Conservation (phyloP, 2,329 filamentous ascomycete genomes). For the Gremmenia infestans region DNA sequence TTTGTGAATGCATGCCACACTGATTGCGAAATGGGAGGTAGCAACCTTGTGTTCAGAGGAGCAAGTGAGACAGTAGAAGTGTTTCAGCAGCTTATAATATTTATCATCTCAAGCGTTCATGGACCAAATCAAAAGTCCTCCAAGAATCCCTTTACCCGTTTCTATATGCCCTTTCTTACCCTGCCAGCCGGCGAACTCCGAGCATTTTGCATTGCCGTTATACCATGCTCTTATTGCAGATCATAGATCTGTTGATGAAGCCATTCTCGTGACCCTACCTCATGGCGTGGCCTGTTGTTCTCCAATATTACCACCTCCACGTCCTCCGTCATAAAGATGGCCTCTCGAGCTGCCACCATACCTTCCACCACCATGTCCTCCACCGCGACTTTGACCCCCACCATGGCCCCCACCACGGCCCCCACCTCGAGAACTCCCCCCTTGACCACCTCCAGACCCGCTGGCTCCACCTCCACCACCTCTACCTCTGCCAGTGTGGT, state of each 20-base stretch:
- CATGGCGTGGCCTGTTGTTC: too few relatives aligned
- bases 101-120: too few relatives aligned
- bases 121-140: too few relatives aligned
- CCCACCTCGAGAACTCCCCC: neutral
- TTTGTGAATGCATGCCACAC: too few relatives aligned
- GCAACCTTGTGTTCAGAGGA: too few relatives aligned
- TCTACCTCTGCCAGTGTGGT: conserved; percentile 11
- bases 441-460: conserved; percentile 3
- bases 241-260: neutral
- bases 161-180: neutral
- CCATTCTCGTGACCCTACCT: neutral
- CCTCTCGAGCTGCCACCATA: conserved; percentile 15
- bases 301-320: neutral
- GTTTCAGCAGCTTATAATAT: too few relatives aligned
- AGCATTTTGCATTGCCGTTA: neutral
- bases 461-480: neutral
- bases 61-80: too few relatives aligned
- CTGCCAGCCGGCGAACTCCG: neutral
- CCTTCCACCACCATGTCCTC: neutral
- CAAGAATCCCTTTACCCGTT: neutral
- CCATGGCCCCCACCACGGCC: too few relatives aligned
- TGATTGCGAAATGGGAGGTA: too few relatives aligned
- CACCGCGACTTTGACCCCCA: neutral
- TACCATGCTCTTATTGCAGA: neutral
- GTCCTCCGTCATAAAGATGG: conserved; percentile 10